Evolutionary conservation across 306 rosid species (phyloP), one percentile per base, ranked within the genome.

Genomic region (Clitoria ternatea): DNA sequence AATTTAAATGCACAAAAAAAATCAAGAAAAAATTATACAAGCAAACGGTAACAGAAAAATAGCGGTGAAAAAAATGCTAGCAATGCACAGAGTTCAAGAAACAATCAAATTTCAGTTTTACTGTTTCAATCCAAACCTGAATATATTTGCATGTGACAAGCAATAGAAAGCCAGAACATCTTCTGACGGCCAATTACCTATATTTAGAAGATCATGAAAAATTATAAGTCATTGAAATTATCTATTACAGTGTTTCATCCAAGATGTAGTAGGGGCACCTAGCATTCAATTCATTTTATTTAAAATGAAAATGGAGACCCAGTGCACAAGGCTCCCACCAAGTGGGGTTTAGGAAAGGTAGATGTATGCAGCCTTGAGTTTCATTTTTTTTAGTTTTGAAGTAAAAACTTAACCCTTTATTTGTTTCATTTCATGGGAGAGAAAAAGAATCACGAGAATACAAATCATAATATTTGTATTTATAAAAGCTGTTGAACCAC

Each of bases 171-270:
- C 96, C 76, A 94, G 98, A 70, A 87, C 92, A 66, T 90, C 96
- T 87, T 94, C 98, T 61, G 97, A 90, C 3, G 98, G 98, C 98
- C 98, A 94, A 80, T 82, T 88, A 85, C 98, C 98, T 93, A 18
- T 13, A 37, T 48, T 72, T 37, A 57, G 18, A 36, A 44, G 33
- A 45, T 43, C 20, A 40, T 30, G 39, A 61, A 49, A 49, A 53
- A 40, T 33, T 19, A 30, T 2, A 54, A 12, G 62, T 11, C 61
- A 33, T 42, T 29, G 66, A 59, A 72, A 63, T 54, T 10, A 22
- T 8, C 67, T 53, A 40, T 4, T 56, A 39, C 13, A 39, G 50
- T 60, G 17, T 50, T 49, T 35, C 42, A 18, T 17, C 32, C n/a
- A 53, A 42, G 66, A 67, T 39, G 69, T 61, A 48, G 22, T 43